A percentile compares a stretch with the other conserved stretches of the same genome.
Evolutionary conservation across 805 yeast genomes (phyloP).

Genomic region (Candida ovalis): DNA sequence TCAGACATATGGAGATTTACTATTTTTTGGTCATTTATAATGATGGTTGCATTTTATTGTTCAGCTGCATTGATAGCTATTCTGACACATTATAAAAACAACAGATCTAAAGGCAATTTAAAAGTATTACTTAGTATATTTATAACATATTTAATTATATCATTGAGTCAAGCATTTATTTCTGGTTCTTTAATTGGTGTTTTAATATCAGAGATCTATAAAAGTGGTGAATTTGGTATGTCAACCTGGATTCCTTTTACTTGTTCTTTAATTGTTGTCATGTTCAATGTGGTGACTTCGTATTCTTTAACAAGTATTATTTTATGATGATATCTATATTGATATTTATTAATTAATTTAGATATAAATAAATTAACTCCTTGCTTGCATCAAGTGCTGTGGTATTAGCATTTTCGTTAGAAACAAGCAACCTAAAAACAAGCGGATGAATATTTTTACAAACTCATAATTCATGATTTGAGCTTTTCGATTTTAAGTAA

Average conservation of each 20-base stretch:
- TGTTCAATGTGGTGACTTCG: slow-evolving; percentile 63
- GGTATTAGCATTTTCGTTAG: too few relatives aligned
- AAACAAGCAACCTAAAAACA: too few relatives aligned
- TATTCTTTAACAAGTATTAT: slow-evolving; percentile 54
- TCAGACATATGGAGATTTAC: slow-evolving; percentile 82
- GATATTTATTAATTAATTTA: too few relatives aligned
- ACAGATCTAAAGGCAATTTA: slow-evolving; percentile 7
- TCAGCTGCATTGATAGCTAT: slow-evolving; percentile 64
- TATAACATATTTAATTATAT: slow-evolving; percentile 46
- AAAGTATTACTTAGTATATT: slow-evolving; percentile 39
- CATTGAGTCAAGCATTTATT: slow-evolving; percentile 60
- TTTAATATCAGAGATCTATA: slow-evolving; percentile 70
- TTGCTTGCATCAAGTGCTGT: too few relatives aligned
- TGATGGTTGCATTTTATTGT: slow-evolving; percentile 58
- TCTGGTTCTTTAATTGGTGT: slow-evolving; percentile 79
- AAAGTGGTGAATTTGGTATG: slow-evolving; percentile 80
- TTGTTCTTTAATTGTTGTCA: slow-evolving; percentile 66
- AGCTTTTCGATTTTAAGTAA: too few relatives aligned
- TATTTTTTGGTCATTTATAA: slow-evolving; percentile 71
- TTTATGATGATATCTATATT: too few relatives aligned
- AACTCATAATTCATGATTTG: too few relatives aligned
- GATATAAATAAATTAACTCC: too few relatives aligned
- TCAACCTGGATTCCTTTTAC: slow-evolving; percentile 93
- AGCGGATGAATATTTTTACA: too few relatives aligned
- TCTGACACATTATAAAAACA: slow-evolving; percentile 40